phyloP scores from a whole-genome alignment of 2,329 filamentous ascomycete genomes.

The Tolypocladium ophioglossoides region DNA sequence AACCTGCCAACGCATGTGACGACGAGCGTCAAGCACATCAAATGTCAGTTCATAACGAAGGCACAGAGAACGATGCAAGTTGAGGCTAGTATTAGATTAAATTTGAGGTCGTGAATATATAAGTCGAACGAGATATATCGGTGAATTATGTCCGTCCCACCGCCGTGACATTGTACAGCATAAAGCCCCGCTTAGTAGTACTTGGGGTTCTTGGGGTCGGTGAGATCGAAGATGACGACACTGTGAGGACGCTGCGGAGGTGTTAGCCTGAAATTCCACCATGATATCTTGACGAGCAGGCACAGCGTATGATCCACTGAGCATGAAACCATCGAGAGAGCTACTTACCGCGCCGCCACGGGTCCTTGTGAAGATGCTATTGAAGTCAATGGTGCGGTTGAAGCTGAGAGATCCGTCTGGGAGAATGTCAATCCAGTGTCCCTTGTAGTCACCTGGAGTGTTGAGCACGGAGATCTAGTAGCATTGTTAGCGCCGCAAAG shows the following conservation, averaged over 20 bases:
- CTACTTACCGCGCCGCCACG: slow-evolving; percentile 36
- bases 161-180: background rate
- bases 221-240: slow-evolving; percentile 44
- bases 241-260: slow-evolving; percentile 37
- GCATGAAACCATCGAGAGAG: no score
- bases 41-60: no score
- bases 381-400: slow-evolving; percentile 50
- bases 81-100: no score
- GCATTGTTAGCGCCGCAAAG: no score
- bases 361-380: slow-evolving; percentile 34
- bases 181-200: slow-evolving; percentile 27
- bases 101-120: no score
- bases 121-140: no score
- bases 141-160: background rate
- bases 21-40: no score
- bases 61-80: no score
- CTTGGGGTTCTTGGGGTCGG: slow-evolving; percentile 39
- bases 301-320: no score
- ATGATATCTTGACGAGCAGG: background rate
- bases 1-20: no score
- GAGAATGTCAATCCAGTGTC: slow-evolving; percentile 48
- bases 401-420: slow-evolving; percentile 44
- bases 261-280: background rate
- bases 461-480: slow-evolving; percentile 44
- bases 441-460: slow-evolving; percentile 52